Base-by-base conservation (phyloP, 306 rosid species). In the Cucumis melo region DNA sequence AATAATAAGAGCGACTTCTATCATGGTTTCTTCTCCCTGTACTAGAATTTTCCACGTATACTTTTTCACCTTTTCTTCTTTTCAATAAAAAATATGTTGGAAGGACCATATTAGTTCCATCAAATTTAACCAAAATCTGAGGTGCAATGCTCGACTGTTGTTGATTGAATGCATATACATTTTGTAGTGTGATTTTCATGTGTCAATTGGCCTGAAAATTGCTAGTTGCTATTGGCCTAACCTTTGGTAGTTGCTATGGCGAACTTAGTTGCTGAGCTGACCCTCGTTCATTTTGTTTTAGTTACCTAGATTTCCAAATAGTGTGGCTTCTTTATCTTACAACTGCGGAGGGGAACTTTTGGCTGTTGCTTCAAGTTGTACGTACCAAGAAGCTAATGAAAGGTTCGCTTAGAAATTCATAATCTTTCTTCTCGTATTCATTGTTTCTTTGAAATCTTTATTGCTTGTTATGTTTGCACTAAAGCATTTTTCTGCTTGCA, bases 311-410 rank as follows among this genome's bases (percentile, higher is more conserved):
- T 84, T 53, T 84, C 88, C 91, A 78, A 90, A 90, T 83, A 89
- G 97, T 41, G 87, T 91, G 78, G 90, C 95, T 67, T 89, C 98
- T 63, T 81, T 92, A 73, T 85, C 91, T 7, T 84, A 85, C 87
- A 89, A 90, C 83, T 88, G 85, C n/a, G 76, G 7, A 50, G 97
- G 97, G 56, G 81, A 86, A 65, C 80, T 91, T 74, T 79, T 93
- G 79, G 96, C 95, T 27, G 89, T 91, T 78, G 96, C 98, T 82
- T 90, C 98, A 58, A 81, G 93, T 27, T 27, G 29, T 27, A 27
- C 29, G 29, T 27, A 27, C 29, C 29, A 27, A 27, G 29, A 94
- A 86, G 96, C 95, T 71, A 87, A 80, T 8, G 94, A 93, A 88
- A 82, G 50, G 96, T 93, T 51, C 84, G 89, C 79, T 41, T 76